phyloP scores from a whole-genome alignment of 257 asterid species.

The Nicotiana sylvestris region DNA sequence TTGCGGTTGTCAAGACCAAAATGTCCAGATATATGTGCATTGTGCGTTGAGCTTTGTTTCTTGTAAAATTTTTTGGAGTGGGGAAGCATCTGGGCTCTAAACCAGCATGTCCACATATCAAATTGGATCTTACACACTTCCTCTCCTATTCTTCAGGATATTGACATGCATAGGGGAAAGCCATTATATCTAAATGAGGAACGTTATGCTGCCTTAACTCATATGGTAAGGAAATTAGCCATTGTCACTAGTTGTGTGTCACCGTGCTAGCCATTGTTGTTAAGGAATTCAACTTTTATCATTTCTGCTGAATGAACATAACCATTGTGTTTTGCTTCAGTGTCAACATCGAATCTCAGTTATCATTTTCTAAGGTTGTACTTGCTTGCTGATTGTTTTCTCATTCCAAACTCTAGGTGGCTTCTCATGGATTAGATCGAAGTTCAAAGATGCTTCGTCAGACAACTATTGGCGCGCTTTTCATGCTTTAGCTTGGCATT shows the following conservation, averaged over 20 bases:
- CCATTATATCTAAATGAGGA: constrained; percentile 87
- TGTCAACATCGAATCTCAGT: background rate
- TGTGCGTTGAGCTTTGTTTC: background rate
- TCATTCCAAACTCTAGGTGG: constrained; percentile 56
- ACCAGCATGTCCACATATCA: background rate
- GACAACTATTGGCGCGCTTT: constrained; percentile 76
- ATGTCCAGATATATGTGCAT: background rate
- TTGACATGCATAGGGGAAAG: constrained; percentile 80
- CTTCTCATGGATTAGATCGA: constrained; percentile 96
- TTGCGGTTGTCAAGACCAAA: background rate
- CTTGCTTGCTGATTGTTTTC: constrained; percentile 12
- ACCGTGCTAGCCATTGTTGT: background rate
- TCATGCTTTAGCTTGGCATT: constrained; percentile 54
- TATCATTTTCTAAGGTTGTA: background rate
- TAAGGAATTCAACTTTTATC: background rate
- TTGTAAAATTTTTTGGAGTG: background rate
- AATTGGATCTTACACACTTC: constrained; percentile 12
- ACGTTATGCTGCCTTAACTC: constrained; percentile 82
- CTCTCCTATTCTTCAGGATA: constrained; percentile 52
- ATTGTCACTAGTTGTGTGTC: background rate
- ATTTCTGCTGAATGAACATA: background rate
- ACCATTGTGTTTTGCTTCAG: background rate
- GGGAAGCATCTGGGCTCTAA: background rate
- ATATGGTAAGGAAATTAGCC: constrained; percentile 49
- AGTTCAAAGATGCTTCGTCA: constrained; percentile 91